Evolutionary conservation across 75 land plant species (phyloP).

Genomic region (Selaginella moellendorffii): DNA sequence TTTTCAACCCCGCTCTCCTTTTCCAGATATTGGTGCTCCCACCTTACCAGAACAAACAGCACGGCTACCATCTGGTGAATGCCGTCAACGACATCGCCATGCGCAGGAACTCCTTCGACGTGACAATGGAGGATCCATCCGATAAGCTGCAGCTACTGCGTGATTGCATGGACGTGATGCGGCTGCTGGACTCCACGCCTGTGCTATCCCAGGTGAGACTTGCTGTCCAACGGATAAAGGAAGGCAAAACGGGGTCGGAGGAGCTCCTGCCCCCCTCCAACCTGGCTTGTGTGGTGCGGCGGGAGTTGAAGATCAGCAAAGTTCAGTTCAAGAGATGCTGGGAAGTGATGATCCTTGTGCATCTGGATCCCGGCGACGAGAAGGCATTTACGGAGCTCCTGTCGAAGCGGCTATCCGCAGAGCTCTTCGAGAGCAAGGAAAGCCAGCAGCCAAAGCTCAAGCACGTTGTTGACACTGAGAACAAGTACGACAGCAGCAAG

Average conservation of each 20-base stretch:
- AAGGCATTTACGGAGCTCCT: constrained; percentile 35
- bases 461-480: constrained; percentile 43
- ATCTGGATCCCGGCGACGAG: constrained; percentile 30
- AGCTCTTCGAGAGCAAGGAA: constrained; percentile 44
- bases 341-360: constrained; percentile 62
- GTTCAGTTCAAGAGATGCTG: constrained; percentile 75
- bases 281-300: constrained; percentile 37
- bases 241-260: background rate
- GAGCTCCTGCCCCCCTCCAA: constrained; percentile 31
- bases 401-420: constrained; percentile 34
- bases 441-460: constrained; percentile 35
- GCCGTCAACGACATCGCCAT: constrained; percentile 50
- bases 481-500: constrained; percentile 37
- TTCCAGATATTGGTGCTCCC: constrained; percentile 79
- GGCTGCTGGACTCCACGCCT: constrained; percentile 40
- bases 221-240: constrained; percentile 11
- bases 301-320: constrained; percentile 63
- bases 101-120: constrained; percentile 43
- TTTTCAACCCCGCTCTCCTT: background rate
- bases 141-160: constrained; percentile 63
- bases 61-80: constrained; percentile 58
- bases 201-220: constrained; percentile 25
- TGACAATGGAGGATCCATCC: constrained; percentile 85
- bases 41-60: constrained; percentile 59
- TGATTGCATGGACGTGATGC: constrained; percentile 51